A percentile compares a stretch with the other conserved stretches of the same genome.
phyloP scores from a whole-genome alignment of 768 basidiomycete genomes.

The Leccinum obscurum region DNA sequence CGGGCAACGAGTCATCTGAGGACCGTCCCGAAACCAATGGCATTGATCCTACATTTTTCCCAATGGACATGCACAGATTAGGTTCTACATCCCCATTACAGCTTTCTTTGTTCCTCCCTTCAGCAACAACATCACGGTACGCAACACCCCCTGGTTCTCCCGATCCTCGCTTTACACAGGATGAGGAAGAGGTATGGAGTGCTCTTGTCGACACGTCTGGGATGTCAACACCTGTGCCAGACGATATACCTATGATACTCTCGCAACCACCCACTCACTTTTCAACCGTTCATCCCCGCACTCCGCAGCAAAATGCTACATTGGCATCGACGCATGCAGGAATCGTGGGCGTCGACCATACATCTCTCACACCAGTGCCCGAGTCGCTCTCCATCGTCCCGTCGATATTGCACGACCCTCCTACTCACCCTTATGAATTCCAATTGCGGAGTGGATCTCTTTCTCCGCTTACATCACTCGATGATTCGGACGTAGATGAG shows the following conservation, averaged over 20 bases:
- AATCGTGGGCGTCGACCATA: not conserved
- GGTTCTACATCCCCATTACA: slow-evolving; percentile 1
- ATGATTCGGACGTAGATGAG: not conserved
- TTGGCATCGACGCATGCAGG: not conserved
- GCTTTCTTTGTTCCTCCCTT: not conserved
- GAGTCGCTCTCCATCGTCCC: slow-evolving; percentile 9
- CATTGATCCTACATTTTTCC: not conserved
- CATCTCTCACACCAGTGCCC: not conserved
- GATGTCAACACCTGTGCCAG: slow-evolving; percentile 10
- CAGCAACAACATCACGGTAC: slow-evolving; percentile 3
- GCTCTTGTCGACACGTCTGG: slow-evolving; percentile 20
- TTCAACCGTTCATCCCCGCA: not conserved
- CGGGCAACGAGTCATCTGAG: not conserved
- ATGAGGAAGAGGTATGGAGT: slow-evolving; percentile 25
- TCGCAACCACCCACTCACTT: slow-evolving; percentile 6
- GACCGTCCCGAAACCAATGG: not conserved
- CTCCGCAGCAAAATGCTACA: not conserved
- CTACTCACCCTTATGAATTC: not conserved
- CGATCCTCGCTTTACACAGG: slow-evolving; percentile 3
- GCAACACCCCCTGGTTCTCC: slow-evolving; percentile 14
- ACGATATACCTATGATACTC: not conserved
- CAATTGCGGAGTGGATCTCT: not conserved
- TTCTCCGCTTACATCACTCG: slow-evolving; percentile 22
- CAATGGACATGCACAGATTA: not conserved
- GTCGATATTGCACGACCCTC: slow-evolving; percentile 9